Evolutionary conservation across 805 yeast genomes (phyloP).

Genomic region (Candida stauntonica): DNA sequence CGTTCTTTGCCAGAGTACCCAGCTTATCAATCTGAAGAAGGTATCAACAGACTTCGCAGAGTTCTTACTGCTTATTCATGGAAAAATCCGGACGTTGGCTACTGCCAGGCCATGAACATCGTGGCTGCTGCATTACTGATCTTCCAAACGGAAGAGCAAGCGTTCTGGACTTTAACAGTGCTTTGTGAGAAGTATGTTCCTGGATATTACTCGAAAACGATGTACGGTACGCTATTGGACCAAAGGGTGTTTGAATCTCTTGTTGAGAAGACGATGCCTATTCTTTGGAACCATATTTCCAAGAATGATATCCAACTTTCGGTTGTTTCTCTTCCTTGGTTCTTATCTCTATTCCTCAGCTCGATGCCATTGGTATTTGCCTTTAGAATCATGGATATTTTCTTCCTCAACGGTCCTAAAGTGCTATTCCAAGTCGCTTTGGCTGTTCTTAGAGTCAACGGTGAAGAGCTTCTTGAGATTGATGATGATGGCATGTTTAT

Average conservation of each 20-base stretch:
- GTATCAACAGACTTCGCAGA: slow-evolving; percentile 77
- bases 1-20: slow-evolving; percentile 94
- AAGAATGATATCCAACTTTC: slow-evolving; percentile 84
- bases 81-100: slow-evolving; percentile 96
- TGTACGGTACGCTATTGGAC: slow-evolving; percentile 95
- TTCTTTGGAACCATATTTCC: slow-evolving; percentile 76
- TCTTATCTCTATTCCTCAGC: slow-evolving; percentile 79
- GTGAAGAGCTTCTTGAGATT: slow-evolving; percentile 71
- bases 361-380: slow-evolving; percentile 95
- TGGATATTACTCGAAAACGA: slow-evolving; percentile 93
- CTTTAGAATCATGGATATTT: slow-evolving; percentile 83
- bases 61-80: slow-evolving; percentile 93
- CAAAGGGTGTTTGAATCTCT: slow-evolving; percentile 90
- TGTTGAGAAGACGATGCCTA: slow-evolving; percentile 86
- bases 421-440: slow-evolving; percentile 89
- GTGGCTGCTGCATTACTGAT: slow-evolving; percentile 75
- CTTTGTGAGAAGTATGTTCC: slow-evolving; percentile 85
- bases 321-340: slow-evolving; percentile 95
- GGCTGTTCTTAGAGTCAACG: slow-evolving; percentile 85
- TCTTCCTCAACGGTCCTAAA: slow-evolving; percentile 84
- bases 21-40: slow-evolving; percentile 84
- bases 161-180: slow-evolving; percentile 84
- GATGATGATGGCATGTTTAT: slow-evolving; percentile 93
- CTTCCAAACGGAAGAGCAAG: slow-evolving; percentile 94
- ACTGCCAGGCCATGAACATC: slow-evolving; percentile 98